phyloP scores from a whole-genome alignment of 805 yeast genomes.

The Schwanniomyces vanrijiae region DNA sequence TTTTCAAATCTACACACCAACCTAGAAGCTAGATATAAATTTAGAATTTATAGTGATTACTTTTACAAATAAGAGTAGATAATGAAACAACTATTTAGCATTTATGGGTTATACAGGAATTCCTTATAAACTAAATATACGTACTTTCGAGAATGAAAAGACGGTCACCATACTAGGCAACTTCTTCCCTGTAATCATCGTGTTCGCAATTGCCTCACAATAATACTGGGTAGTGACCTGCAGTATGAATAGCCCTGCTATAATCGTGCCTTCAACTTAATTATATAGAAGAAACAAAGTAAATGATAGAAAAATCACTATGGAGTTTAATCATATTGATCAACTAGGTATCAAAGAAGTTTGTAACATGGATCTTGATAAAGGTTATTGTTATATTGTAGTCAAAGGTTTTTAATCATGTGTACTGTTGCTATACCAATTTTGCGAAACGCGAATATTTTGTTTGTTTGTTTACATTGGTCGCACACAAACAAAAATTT shows the following conservation, averaged over 20 bases:
- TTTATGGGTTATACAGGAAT: not conserved
- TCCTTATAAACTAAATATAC: not conserved
- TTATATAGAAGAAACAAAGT: no score
- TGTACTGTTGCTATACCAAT: not conserved
- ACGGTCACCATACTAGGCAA: not conserved
- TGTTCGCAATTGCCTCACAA: not conserved
- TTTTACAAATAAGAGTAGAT: not conserved
- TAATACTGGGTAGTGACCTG: not conserved
- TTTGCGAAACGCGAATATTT: not conserved
- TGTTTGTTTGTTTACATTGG: not conserved
- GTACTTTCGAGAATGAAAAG: not conserved
- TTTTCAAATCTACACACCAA: no score
- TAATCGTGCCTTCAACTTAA: no score
- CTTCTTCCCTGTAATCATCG: not conserved
- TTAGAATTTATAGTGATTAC: no score
- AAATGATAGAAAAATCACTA: not conserved
- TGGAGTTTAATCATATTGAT: no score
- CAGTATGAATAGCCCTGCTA: not conserved
- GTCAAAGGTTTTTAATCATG: no score
- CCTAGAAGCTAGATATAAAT: no score
- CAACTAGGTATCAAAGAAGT: no score
- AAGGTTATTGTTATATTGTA: no score
- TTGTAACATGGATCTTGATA: no score
- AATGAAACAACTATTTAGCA: not conserved
- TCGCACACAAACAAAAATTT: not conserved